phyloP scores from a whole-genome alignment of 345 rosid genomes.

The Acer campestre region DNA sequence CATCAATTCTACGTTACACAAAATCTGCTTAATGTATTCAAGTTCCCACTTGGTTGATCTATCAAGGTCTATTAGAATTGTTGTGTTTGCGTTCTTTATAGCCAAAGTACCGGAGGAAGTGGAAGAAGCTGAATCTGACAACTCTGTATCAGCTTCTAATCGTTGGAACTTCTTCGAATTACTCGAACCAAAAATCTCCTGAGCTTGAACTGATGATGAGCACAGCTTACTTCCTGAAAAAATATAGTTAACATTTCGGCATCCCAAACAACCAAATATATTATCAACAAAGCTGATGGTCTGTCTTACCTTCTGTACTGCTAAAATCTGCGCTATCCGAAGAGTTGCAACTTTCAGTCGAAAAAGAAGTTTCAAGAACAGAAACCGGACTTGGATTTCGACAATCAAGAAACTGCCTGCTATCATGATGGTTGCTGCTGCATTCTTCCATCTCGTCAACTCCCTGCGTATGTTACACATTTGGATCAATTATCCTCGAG shows the following conservation, averaged over 20 bases:
- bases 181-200: slow-evolving; percentile 44
- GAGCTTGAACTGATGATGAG: slow-evolving; percentile 56
- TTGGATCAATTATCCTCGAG: slow-evolving; percentile 10
- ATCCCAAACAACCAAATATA: background rate
- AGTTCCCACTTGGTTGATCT: slow-evolving; percentile 57
- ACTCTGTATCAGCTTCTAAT: slow-evolving; percentile 51
- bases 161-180: slow-evolving; percentile 37
- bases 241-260: slow-evolving; percentile 15
- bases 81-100: slow-evolving; percentile 25
- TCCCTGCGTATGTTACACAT: slow-evolving; percentile 40
- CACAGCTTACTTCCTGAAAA: slow-evolving; percentile 57
- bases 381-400: slow-evolving; percentile 78
- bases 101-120: slow-evolving; percentile 36
- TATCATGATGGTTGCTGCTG: slow-evolving; percentile 36
- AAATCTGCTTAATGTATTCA: slow-evolving; percentile 63
- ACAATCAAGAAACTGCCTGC: slow-evolving; percentile 31
- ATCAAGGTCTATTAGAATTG: slow-evolving; percentile 19
- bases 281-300: background rate
- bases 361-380: slow-evolving; percentile 58
- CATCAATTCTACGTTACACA: slow-evolving; percentile 59
- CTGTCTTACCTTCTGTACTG: slow-evolving; percentile 46
- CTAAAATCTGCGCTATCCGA: slow-evolving; percentile 58
- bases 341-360: slow-evolving; percentile 66
- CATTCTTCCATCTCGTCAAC: slow-evolving; percentile 51
- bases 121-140: slow-evolving; percentile 78